Conservation (phyloP, 495 filamentous ascomycete species). For the Annulohypoxylon stygium region DNA sequence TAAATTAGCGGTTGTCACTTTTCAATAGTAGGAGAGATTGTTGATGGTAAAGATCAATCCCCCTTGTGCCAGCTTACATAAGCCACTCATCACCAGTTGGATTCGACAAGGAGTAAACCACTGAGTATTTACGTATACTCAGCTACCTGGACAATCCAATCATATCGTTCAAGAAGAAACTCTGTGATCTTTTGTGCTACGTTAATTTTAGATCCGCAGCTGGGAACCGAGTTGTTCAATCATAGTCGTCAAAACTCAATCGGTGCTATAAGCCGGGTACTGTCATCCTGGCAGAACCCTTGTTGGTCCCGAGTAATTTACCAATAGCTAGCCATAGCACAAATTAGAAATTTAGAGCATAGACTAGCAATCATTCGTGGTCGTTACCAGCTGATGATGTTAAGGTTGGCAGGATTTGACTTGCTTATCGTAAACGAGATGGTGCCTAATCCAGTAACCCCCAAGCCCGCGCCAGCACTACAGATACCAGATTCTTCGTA, state of each 20-base stretch:
- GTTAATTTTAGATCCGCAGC: neutral
- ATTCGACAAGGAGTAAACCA: neutral
- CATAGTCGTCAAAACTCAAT: too few relatives aligned
- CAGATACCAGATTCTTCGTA: neutral
- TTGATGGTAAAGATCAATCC: neutral
- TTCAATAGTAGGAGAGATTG: neutral
- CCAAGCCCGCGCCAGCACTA: neutral
- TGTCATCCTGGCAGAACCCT: neutral
- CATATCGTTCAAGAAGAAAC: neutral
- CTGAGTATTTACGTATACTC: neutral
- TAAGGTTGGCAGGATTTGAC: neutral
- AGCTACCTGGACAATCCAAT: neutral
- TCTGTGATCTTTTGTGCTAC: neutral
- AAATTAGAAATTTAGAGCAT: neutral
- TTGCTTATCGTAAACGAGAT: neutral
- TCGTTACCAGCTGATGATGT: neutral
- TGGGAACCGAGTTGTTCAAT: constrained; percentile 3
- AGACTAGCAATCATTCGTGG: neutral
- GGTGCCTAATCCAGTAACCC: neutral
- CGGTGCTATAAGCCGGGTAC: neutral
- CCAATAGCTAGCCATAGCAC: neutral
- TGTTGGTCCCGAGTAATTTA: neutral
- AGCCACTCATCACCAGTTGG: neutral
- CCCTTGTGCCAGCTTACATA: neutral
- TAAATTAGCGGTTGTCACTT: neutral